Evolutionary conservation across 257 asterid species (phyloP), one percentile per base, ranked within the genome.

Genomic region (Solanum chaucha): DNA sequence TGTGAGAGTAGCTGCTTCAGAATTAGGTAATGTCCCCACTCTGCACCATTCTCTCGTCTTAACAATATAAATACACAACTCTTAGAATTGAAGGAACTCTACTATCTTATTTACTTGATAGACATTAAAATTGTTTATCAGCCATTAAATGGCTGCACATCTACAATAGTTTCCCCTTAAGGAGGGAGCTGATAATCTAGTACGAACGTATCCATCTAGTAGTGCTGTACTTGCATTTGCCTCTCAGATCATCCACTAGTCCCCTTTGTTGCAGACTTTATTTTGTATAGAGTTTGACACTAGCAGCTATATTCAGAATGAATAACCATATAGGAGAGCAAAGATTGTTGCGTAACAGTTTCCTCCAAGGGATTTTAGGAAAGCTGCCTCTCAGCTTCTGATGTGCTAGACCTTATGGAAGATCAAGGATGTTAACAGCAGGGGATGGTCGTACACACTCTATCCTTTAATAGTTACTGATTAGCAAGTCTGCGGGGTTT

Each of bases 1-100:
- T 26, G 67, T 82, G 8, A 84, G 89, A 28, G n/a, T 87, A 4
- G 83, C 89, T 13, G 71, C 80, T 67, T 6, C 86, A 67, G 87
- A 87, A 81, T 55, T 87, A 65, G 82, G 88, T 87, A 75, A 44
- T 80, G 28, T 15, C 24, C 2, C 28, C 10, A 12, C 34, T 13
- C 82, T 36, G 58, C 26, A 38, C 67, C 55, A 24, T 83, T 35
- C n/a, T 22, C 68, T 59, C 13, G 4, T 59, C n/a, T 59, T 59
- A 24, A 20, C 65, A 58, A 58, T 19, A 58, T n/a, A 35, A 36
- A n/a, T 77, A 1, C 24, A 26, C 38, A 26, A 40, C 13, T 12
- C 2, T 10, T 77, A 22, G 82, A 77, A 41, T 41, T 14, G 38
- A 41, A 41, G 84, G 15, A 40, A 77, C n/a, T 41, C 61, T 41